Conservation (phyloP, 345 rosid genomes). For the Eutrema japonicum region DNA sequence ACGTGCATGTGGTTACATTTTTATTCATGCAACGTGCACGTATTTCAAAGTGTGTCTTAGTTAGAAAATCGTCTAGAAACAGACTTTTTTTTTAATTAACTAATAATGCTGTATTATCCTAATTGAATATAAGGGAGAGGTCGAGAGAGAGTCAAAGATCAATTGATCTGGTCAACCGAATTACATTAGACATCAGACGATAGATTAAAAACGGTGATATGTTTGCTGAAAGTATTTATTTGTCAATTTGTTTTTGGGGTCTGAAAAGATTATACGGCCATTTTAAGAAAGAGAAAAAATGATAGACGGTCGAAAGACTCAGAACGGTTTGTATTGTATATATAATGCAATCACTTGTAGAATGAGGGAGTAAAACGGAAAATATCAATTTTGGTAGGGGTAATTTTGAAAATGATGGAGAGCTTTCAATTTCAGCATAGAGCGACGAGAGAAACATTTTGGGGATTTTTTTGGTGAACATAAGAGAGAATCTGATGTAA, state of each 20-base stretch:
- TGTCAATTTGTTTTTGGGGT: too few relatives aligned
- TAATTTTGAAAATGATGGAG: constrained; percentile 20
- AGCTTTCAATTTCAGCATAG: constrained; percentile 28
- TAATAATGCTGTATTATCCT: neutral
- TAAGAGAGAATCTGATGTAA: too few relatives aligned
- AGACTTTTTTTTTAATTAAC: neutral
- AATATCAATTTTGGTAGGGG: constrained; percentile 1
- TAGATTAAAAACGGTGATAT: too few relatives aligned
- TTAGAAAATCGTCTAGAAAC: neutral
- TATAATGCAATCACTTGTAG: neutral
- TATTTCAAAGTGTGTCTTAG: constrained; percentile 9
- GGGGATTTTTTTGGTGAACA: constrained; percentile 25
- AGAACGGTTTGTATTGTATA: neutral
- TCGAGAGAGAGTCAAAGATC: neutral
- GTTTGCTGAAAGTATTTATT: too few relatives aligned
- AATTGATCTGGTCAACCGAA: neutral
- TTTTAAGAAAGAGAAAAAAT: neutral
- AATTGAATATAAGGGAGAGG: too few relatives aligned
- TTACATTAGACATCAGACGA: neutral
- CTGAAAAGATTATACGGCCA: neutral
- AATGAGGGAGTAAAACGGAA: neutral
- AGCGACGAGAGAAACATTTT: constrained; percentile 15
- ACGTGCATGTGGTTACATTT: neutral
- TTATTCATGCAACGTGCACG: constrained; percentile 20
- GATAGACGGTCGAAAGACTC: neutral